Conservation (phyloP, 345 rosid genomes). For the Syzygium aromaticum region DNA sequence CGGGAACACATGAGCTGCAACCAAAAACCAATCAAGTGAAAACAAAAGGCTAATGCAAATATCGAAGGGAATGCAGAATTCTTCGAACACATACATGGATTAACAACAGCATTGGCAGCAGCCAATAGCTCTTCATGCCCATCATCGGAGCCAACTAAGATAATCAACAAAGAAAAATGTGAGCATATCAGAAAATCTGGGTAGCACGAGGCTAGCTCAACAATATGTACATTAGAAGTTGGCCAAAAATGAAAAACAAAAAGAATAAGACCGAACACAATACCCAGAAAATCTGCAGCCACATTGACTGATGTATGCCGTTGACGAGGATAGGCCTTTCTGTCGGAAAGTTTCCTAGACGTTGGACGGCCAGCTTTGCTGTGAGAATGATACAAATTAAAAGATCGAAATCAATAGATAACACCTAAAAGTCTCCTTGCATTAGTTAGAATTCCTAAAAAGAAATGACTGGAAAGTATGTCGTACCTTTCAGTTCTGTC, state of each 20-base stretch:
- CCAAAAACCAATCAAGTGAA: constrained; percentile 20
- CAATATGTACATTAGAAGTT: neutral
- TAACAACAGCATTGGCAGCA: constrained; percentile 68
- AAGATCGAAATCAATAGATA: constrained; percentile 4
- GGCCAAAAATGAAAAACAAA: neutral
- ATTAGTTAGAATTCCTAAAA: neutral
- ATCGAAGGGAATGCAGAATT: neutral
- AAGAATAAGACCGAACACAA: constrained; percentile 5
- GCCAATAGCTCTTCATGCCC: constrained; percentile 83
- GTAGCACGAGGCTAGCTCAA: neutral
- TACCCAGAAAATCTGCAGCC: constrained; percentile 78
- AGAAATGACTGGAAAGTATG: neutral
- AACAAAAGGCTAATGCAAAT: constrained; percentile 4
- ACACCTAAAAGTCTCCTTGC: neutral
- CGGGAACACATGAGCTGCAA: constrained; percentile 48
- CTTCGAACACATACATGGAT: constrained; percentile 35
- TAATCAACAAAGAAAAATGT: constrained; percentile 4
- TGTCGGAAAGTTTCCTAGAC: constrained; percentile 84
- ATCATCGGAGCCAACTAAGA: constrained; percentile 63
- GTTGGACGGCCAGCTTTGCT: constrained; percentile 93
- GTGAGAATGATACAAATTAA: constrained; percentile 10
- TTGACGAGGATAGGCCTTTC: constrained; percentile 74
- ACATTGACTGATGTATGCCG: constrained; percentile 44
- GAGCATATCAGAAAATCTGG: neutral
- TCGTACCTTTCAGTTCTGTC: constrained; percentile 76